Percentiles rank a stretch among this genome's conserved stretches.
Evolutionary conservation across 2,329 filamentous ascomycete genomes (phyloP).

Genomic region (Aureobasidium musti): DNA sequence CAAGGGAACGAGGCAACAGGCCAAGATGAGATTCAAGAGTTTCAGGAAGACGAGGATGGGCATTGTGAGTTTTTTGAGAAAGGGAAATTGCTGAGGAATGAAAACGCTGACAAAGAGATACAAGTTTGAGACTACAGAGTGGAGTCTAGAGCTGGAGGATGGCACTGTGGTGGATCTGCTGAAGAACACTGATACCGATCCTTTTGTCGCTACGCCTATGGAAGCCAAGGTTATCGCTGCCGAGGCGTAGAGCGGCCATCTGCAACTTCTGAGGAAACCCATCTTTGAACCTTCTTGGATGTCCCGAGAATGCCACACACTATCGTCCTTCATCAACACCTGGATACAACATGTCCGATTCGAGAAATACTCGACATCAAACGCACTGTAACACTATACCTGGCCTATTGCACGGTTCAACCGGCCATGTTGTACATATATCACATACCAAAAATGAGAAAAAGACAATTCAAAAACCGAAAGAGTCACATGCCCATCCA

Average conservation of each 20-base stretch:
- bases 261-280: not conserved
- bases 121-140: conserved; percentile 84
- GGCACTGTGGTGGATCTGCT: conserved; percentile 73
- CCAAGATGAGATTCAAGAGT: conserved; percentile 79
- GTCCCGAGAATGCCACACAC: not conserved
- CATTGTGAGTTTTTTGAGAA: conserved; percentile 43
- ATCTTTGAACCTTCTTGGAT: not conserved
- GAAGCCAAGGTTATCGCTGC: conserved; percentile 25
- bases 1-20: conserved; percentile 70
- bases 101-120: conserved; percentile 30
- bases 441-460: not conserved
- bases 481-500: too few species aligned
- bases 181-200: conserved; percentile 62
- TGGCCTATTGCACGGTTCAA: not conserved
- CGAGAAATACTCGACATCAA: not conserved
- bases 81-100: not conserved
- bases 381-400: conserved; percentile 7
- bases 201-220: conserved; percentile 54
- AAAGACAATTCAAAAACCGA: not conserved
- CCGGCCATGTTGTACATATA: conserved; percentile 5
- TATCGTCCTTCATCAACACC: not conserved
- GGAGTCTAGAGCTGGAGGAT: conserved; percentile 74
- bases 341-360: not conserved
- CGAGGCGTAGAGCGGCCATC: not conserved
- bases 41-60: conserved; percentile 66